Conservation (phyloP, 2,329 filamentous ascomycete species). For the Verticillium longisporum region DNA sequence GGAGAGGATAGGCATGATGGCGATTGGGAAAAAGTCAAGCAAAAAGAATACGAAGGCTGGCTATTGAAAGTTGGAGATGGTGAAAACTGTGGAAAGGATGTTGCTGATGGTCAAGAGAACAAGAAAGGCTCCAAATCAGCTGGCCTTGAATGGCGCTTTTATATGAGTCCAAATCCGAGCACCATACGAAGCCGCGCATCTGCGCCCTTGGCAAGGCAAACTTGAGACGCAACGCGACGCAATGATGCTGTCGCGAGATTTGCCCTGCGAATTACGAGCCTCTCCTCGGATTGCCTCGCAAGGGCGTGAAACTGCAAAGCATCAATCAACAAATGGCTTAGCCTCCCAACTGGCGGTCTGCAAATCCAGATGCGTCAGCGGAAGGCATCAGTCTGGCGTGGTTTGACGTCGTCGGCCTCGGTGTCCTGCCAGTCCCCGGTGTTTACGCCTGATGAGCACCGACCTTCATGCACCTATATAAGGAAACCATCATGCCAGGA, state of each 20-base stretch:
- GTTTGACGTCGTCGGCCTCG: background rate
- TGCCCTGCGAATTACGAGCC: background rate
- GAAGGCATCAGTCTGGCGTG: background rate
- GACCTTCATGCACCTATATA: background rate
- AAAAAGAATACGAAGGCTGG: background rate
- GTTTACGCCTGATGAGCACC: background rate
- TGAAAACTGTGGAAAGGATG: background rate
- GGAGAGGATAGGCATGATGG: slow-evolving; percentile 7
- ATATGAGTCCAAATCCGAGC: background rate
- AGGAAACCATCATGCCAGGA: background rate
- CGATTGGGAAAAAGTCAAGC: background rate
- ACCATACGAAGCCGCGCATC: background rate
- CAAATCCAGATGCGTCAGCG: background rate
- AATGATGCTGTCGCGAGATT: background rate
- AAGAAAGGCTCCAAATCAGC: background rate
- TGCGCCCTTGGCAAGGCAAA: background rate
- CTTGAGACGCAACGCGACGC: background rate
- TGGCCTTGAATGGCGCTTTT: background rate
- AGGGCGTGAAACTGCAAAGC: background rate
- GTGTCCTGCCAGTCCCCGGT: background rate
- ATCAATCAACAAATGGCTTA: background rate
- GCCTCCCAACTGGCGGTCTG: background rate
- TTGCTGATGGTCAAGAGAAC: background rate
- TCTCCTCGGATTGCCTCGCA: background rate
- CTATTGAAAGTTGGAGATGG: background rate